Base-by-base conservation (phyloP, 2,329 filamentous ascomycete genomes). In the Alternaria triticina region DNA sequence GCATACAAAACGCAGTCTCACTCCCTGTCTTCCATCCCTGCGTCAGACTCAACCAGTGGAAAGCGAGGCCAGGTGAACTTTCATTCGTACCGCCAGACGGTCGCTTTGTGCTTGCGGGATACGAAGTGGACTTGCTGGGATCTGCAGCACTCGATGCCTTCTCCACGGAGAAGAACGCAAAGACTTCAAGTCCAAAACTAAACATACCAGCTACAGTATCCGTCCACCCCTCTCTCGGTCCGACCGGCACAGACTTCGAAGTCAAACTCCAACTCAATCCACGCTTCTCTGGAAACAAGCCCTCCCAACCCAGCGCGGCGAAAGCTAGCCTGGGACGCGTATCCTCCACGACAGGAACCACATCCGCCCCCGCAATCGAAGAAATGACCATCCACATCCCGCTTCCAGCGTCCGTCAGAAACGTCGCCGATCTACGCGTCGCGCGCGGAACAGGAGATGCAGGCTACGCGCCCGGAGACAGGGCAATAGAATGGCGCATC, bases 41-140 rank as follows among this genome's bases (percentile, higher is more conserved):
- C 74, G 96, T 99, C 9, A 87, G 96, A 17, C 83, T 99, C 4
- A 91, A 91, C n/a, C 87, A 90, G 67, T 99, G 96, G 96, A 90
- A 90, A 71, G 93, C 97, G 72, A 88, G 89, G 59, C 93, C 94
- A 0, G 96, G 96, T 4, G 92, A 97, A 68, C 84, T 99, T n/a
- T 97, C 93, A 76, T 99, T 99, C 74, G 88, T 99, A 12, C 96
- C 96, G 2, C 96, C 96, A 0, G 96, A 99, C 78, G 96, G 96
- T 30, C 88, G 93, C 46, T 99, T 98, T 78, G 91, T 97, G 44
- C 85, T 99, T 17, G 94, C 94, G 30, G 94, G 94, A 22, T 99
- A 99, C 76, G 95, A 97, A 79, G 93, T 97, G 20, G 93, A 99
- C 78, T 82, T 99, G 22, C 84, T 98, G 12, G 94, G 94, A 0